These are phyloP conservation scores for Phoma sp. DNA, from an alignment of 2,329 filamentous ascomycete species.

Conservation along the genomic window DNA sequence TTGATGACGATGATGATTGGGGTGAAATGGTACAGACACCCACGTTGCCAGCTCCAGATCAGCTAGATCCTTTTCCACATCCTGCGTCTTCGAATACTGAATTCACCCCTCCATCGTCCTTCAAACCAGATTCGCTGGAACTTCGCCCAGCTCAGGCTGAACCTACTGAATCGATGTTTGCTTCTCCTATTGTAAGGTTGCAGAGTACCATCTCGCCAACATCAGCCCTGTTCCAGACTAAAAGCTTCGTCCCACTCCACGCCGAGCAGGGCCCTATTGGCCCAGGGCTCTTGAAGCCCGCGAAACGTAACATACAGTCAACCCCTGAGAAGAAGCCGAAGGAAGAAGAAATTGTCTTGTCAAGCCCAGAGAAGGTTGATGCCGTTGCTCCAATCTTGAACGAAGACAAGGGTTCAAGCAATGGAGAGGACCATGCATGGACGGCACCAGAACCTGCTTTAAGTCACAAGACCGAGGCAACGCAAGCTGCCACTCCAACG, in stretches of 20 bases:
- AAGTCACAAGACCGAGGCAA: neutral
- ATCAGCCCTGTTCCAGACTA: slow-evolving; percentile 39
- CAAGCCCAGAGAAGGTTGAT: neutral
- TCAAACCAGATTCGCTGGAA: slow-evolving; percentile 20
- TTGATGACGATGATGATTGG: slow-evolving; percentile 47
- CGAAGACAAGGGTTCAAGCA: neutral
- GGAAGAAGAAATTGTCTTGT: neutral
- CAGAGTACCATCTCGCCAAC: slow-evolving; percentile 43
- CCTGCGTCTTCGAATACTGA: slow-evolving; percentile 15
- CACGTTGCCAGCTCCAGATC: slow-evolving; percentile 29
- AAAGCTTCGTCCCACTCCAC: slow-evolving; percentile 35
- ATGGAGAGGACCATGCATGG: slow-evolving; percentile 10
- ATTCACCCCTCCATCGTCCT: slow-evolving; percentile 17
- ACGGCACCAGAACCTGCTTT: neutral
- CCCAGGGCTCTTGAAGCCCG: slow-evolving; percentile 35
- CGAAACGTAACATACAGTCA: slow-evolving; percentile 20
- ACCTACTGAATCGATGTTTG: slow-evolving; percentile 30
- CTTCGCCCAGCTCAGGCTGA: slow-evolving; percentile 16
- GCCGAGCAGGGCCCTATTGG: slow-evolving; percentile 40
- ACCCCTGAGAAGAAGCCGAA: slow-evolving; percentile 18
- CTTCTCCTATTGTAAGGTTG: slow-evolving; percentile 42
- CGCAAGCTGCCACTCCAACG: neutral
- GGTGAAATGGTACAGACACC: slow-evolving; percentile 50
- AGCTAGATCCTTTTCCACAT: slow-evolving; percentile 19
- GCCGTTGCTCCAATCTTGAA: neutral